Base-by-base conservation (phyloP, 306 rosid genomes). In the Carpinus fangiana region DNA sequence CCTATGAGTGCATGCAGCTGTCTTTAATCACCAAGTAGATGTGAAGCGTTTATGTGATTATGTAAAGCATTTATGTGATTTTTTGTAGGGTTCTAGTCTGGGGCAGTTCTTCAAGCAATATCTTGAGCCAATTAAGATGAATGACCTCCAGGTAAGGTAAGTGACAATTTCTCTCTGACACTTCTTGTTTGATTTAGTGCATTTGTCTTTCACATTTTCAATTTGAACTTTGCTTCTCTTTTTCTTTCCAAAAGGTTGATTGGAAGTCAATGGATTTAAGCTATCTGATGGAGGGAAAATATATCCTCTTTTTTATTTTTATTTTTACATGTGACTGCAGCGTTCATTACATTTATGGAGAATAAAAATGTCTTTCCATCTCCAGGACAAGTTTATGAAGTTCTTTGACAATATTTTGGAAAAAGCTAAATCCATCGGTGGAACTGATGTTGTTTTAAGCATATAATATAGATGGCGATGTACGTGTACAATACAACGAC, bases 81-180 rank as follows among this genome's bases (percentile, higher is more conserved):
- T 82, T 67, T 69, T 74, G 74, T 84, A 92, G 98, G 98, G 98
- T 83, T 95, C 98, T 67, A 95, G 98, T 84, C 57, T 92, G 87
- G 98, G 98, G 68, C 98, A 89, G 79, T 95, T 90, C 86, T 95
- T 84, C 79, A 86, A 82, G 80, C 93, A 92, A 74, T 95, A 92
- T 81, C 98, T 95, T 77, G 93, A 88, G 87, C 98, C 97, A 83
- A 95, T 95, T 77, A 95, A 90, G 87, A 85, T 95, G 83, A 95
- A 95, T 48, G 98, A 88, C 21, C 86, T 90, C 83, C 88, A 79
- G 84, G 98, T 90, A 81, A 79, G 84, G 98, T 90, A 81, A 70
- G 84, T 79, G 41, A 56, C 60, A 23, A 68, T 50, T 64, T 51
- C 51, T 73, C 34, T 50, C 6, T 3, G 51, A 54, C 46, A 69